Conservation (phyloP, 2,329 filamentous ascomycete species). For the Spiromastix sp. region DNA sequence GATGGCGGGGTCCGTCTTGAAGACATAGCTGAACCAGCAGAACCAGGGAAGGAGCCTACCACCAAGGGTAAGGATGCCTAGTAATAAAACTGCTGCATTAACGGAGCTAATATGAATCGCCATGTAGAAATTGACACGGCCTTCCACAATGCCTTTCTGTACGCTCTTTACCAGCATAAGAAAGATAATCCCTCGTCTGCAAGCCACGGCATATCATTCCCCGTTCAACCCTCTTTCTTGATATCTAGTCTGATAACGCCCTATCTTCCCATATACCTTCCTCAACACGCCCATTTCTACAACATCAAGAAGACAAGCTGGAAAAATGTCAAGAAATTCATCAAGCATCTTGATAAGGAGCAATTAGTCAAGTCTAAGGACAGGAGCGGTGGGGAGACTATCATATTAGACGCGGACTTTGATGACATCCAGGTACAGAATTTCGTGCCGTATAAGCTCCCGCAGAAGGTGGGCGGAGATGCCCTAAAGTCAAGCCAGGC, state of each 20-base stretch:
- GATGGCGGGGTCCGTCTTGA: constrained; percentile 13
- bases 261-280: constrained; percentile 50
- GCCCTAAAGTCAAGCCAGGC: constrained; percentile 20
- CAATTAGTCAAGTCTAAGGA: constrained; percentile 55
- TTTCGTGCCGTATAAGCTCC: constrained; percentile 54
- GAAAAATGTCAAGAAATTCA: constrained; percentile 61
- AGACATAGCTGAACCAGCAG: constrained; percentile 18
- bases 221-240: constrained; percentile 52
- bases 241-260: constrained; percentile 57
- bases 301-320: constrained; percentile 62
- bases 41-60: constrained; percentile 38
- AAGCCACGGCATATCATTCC: constrained; percentile 49
- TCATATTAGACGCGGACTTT: constrained; percentile 57
- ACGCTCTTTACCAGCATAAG: constrained; percentile 50
- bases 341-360: constrained; percentile 57
- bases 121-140: constrained; percentile 54
- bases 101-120: neutral
- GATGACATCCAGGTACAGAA: constrained; percentile 41
- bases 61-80: constrained; percentile 40
- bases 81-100: constrained; percentile 12
- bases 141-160: constrained; percentile 55
- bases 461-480: constrained; percentile 37
- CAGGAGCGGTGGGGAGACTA: constrained; percentile 51
- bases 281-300: constrained; percentile 45
- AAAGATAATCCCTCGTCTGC: constrained; percentile 41